phyloP scores from a whole-genome alignment of 257 asterid species.

The Craterostigma plantagineum region DNA sequence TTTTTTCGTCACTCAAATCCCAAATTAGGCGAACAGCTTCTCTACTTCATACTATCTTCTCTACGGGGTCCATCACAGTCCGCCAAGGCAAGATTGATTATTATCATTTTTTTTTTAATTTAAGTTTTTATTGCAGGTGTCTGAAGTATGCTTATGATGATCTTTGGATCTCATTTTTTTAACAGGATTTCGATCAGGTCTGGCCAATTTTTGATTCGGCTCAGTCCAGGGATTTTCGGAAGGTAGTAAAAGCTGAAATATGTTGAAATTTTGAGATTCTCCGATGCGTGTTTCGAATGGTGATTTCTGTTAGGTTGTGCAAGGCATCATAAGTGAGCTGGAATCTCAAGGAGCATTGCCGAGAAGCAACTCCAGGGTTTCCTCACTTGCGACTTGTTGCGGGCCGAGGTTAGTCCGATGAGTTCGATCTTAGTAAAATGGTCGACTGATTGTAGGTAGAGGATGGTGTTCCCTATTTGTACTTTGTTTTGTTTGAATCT shows the following conservation, averaged over 20 bases:
- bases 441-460: background rate
- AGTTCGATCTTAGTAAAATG: background rate
- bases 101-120: background rate
- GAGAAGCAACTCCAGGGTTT: constrained; percentile 97
- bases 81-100: constrained; percentile 35
- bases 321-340: constrained; percentile 93
- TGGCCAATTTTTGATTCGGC: constrained; percentile 99
- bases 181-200: constrained; percentile 93
- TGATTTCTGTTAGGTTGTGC: constrained; percentile 52
- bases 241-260: constrained; percentile 25
- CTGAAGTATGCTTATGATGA: background rate
- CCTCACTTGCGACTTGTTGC: constrained; percentile 97
- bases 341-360: constrained; percentile 99
- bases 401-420: constrained; percentile 72
- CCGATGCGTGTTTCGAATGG: constrained; percentile 1
- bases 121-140: background rate
- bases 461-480: background rate
- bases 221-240: constrained; percentile 96
- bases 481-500: too few relatives aligned
- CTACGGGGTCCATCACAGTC: constrained; percentile 97
- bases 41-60: constrained; percentile 79
- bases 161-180: constrained; percentile 13
- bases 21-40: constrained; percentile 93
- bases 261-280: background rate
- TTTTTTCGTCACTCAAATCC: constrained; percentile 97